Evolutionary conservation across 176 grass and related monocot species (phyloP).

Genomic region (Microstegium vimineum): DNA sequence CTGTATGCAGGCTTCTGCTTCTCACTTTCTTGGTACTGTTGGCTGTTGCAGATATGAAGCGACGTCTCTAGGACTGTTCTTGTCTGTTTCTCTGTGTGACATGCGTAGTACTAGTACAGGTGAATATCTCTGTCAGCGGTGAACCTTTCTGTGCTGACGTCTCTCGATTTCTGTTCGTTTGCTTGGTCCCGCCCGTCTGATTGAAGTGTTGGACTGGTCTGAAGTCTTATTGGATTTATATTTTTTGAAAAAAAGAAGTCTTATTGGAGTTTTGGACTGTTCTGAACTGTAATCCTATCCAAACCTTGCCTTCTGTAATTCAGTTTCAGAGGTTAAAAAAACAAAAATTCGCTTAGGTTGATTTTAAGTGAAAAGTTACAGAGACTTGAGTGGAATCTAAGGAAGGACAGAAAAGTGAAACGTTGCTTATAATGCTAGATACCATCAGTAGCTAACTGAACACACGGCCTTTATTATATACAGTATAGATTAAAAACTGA

Average conservation of each 20-base stretch:
- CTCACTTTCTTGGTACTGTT: background rate
- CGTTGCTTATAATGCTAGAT: constrained; percentile 25
- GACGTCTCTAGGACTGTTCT: constrained; percentile 32
- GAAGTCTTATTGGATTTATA: background rate
- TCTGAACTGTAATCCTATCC: background rate
- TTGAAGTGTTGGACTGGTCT: background rate
- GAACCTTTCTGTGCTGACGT: constrained; percentile 24
- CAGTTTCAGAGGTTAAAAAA: background rate
- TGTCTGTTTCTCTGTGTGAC: constrained; percentile 15
- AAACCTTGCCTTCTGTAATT: background rate
- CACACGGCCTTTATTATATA: background rate
- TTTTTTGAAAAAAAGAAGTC: too few species aligned
- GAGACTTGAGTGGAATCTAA: constrained; percentile 21
- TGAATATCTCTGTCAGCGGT: constrained; percentile 31
- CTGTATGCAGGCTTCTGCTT: background rate
- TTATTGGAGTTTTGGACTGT: background rate
- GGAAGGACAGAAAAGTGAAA: background rate
- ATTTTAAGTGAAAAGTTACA: background rate
- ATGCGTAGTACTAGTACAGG: too few species aligned
- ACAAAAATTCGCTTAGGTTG: background rate
- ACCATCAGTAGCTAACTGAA: constrained; percentile 9
- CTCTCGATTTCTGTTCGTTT: constrained; percentile 24
- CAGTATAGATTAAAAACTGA: background rate
- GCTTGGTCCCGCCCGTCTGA: background rate
- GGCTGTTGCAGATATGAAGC: constrained; percentile 6